Evolutionary conservation across 2,329 filamentous ascomycete species (phyloP).

Genomic region (Colletotrichum tropicicola): DNA sequence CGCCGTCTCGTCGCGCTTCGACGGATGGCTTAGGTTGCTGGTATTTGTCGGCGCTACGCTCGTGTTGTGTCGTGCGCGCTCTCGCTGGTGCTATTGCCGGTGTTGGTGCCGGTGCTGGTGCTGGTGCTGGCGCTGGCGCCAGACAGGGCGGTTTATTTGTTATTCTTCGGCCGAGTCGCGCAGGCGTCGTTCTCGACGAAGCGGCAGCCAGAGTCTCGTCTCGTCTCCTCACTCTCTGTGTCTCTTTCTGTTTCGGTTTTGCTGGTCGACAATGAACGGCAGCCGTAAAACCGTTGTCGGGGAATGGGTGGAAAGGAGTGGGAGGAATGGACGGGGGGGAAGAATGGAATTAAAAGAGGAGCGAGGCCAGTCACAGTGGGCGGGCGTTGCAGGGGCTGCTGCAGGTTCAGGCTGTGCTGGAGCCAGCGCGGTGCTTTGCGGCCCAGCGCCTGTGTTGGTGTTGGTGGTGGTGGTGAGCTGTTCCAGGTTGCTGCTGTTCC

Average conservation of each 20-base stretch:
- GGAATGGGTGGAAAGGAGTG: constrained; percentile 14
- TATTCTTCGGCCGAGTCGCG: background rate
- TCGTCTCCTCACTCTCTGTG: background rate
- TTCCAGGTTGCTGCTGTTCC: too few relatives aligned
- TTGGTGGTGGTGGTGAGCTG: too few relatives aligned
- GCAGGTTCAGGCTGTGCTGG: too few relatives aligned
- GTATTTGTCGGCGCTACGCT: constrained; percentile 7
- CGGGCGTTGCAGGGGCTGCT: too few relatives aligned
- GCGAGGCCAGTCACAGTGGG: too few relatives aligned
- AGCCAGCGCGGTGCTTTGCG: too few relatives aligned
- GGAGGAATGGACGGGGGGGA: constrained; percentile 18
- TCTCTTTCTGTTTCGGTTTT: background rate
- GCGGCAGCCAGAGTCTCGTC: background rate
- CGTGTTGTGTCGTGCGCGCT: too few relatives aligned
- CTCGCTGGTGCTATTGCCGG: too few relatives aligned
- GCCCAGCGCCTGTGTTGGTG: too few relatives aligned
- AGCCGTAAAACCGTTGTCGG: constrained; percentile 9
- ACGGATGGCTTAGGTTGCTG: background rate
- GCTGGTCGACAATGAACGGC: constrained; percentile 13
- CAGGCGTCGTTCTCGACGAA: background rate
- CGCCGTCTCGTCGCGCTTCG: background rate
- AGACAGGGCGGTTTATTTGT: background rate
- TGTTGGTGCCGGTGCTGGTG: too few relatives aligned
- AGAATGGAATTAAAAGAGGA: constrained; percentile 24
- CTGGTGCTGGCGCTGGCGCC: background rate